Evolutionary conservation across 1,139 yeast species (phyloP).

Genomic region (Yamadazyma songkhlaensis): DNA sequence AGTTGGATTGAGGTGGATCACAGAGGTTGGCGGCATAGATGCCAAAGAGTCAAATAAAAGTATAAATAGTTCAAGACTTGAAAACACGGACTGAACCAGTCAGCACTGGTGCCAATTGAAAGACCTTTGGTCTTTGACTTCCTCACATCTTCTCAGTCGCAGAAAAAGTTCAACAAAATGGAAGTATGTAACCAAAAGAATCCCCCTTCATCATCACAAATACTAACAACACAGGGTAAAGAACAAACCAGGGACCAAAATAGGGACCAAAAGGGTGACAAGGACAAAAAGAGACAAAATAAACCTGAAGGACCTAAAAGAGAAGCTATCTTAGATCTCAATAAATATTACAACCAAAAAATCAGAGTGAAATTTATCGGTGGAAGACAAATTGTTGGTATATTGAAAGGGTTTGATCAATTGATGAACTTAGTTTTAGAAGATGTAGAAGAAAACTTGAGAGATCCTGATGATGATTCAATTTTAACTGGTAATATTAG

Average conservation of each 20-base stretch:
- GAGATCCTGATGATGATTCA: constrained; percentile 63
- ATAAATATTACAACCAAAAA: constrained; percentile 69
- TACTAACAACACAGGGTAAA: constrained; percentile 1
- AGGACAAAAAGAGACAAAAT: constrained; percentile 26
- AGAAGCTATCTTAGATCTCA: constrained; percentile 84
- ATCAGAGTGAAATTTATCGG: constrained; percentile 82
- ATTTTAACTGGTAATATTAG: constrained; percentile 54
- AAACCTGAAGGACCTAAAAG: constrained; percentile 76
- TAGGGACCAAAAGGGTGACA: constrained; percentile 3
- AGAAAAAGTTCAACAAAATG: constrained; percentile 3
- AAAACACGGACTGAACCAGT: too few relatives aligned
- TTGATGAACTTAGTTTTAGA: constrained; percentile 91
- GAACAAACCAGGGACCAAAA: constrained; percentile 1
- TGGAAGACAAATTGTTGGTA: constrained; percentile 80
- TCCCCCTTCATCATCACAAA: not conserved
- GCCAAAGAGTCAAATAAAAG: too few relatives aligned
- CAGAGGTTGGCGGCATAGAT: too few relatives aligned
- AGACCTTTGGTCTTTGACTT: too few relatives aligned
- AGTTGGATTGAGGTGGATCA: too few relatives aligned
- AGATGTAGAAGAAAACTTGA: constrained; percentile 67
- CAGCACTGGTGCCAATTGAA: too few relatives aligned
- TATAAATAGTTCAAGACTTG: too few relatives aligned
- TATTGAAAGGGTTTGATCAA: constrained; percentile 85
- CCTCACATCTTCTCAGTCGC: too few relatives aligned
- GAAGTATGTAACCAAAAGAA: constrained; percentile 1